phyloP scores from a whole-genome alignment of 768 basidiomycete species.

The Harrya chromipes region DNA sequence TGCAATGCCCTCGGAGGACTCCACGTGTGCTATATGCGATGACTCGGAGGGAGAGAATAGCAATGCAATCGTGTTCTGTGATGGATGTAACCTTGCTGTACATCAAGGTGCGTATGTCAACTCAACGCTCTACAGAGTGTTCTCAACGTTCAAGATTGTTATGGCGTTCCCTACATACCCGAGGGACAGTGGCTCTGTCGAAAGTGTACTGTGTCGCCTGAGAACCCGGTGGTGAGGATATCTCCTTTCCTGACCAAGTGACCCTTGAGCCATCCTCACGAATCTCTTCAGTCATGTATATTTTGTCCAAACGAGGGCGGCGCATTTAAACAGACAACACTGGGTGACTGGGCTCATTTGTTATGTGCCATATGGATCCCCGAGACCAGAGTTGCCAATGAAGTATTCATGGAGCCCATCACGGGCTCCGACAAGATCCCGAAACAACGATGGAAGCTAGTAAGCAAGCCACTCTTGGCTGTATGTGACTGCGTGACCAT shows the following conservation, averaged over 20 bases:
- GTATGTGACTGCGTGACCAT: not conserved
- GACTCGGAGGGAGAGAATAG: constrained; percentile 98
- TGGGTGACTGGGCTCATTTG: constrained; percentile 94
- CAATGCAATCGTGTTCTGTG: constrained; percentile 98
- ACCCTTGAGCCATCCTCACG: not conserved
- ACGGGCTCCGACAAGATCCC: constrained; percentile 84
- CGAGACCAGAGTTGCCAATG: constrained; percentile 88
- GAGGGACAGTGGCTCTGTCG: constrained; percentile 99
- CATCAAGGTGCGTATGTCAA: constrained; percentile 77
- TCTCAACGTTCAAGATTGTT: constrained; percentile 70
- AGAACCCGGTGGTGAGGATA: constrained; percentile 82
- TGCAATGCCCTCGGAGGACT: constrained; percentile 90
- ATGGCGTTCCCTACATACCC: constrained; percentile 98
- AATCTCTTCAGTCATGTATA: constrained; percentile 68
- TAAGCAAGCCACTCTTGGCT: constrained; percentile 38
- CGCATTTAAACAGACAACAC: constrained; percentile 94
- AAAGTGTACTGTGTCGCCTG: constrained; percentile 97
- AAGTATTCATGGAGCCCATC: constrained; percentile 98
- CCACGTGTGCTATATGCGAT: constrained; percentile 95
- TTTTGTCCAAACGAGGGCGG: constrained; percentile 96
- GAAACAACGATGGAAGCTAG: constrained; percentile 92
- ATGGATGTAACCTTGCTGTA: constrained; percentile 98
- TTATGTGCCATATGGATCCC: constrained; percentile 98
- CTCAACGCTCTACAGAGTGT: not conserved
- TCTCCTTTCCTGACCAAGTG: not conserved